Percentiles rank a stretch among this genome's conserved stretches.
Conservation (phyloP, 352 stramenopile species). For the Globisporangium carolinianum region DNA sequence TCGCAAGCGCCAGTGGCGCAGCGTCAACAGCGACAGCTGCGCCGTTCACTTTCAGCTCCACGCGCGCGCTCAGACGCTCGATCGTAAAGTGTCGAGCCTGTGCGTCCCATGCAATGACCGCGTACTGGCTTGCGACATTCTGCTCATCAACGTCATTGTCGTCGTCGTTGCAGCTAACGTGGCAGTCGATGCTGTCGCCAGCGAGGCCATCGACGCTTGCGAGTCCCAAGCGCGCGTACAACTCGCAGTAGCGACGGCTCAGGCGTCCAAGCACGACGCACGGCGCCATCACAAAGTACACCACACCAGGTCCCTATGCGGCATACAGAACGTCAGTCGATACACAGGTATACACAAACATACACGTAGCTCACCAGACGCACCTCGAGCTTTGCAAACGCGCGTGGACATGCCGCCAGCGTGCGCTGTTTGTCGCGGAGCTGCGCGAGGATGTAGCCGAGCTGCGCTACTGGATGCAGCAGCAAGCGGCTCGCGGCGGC, state of each 20-base stretch:
- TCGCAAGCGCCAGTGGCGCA: conserved; percentile 34
- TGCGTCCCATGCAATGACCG: conserved; percentile 62
- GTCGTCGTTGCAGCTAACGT: conserved; percentile 20
- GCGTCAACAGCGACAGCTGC: conserved; percentile 39
- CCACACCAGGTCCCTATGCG: conserved; percentile 37
- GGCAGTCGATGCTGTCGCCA: conserved; percentile 49
- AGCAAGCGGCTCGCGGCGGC: conserved; percentile 35
- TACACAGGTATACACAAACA: background rate
- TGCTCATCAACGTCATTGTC: background rate
- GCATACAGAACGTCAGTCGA: too few species aligned
- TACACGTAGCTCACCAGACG: conserved; percentile 1
- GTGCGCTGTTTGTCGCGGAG: conserved; percentile 22
- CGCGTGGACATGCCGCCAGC: conserved; percentile 25
- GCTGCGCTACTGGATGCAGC: conserved; percentile 36
- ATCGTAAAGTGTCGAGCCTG: conserved; percentile 43
- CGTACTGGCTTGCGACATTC: conserved; percentile 50
- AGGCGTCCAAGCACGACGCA: conserved; percentile 64
- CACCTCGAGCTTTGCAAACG: conserved; percentile 76
- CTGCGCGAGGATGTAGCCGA: conserved; percentile 31
- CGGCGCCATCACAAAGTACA: conserved; percentile 67
- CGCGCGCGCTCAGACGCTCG: conserved; percentile 50
- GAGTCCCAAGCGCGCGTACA: conserved; percentile 57
- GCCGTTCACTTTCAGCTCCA: conserved; percentile 65
- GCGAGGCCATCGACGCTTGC: conserved; percentile 35
- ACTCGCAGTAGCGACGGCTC: conserved; percentile 31